phyloP scores from a whole-genome alignment of 2,329 filamentous ascomycete species.

The Beauveria varroae region DNA sequence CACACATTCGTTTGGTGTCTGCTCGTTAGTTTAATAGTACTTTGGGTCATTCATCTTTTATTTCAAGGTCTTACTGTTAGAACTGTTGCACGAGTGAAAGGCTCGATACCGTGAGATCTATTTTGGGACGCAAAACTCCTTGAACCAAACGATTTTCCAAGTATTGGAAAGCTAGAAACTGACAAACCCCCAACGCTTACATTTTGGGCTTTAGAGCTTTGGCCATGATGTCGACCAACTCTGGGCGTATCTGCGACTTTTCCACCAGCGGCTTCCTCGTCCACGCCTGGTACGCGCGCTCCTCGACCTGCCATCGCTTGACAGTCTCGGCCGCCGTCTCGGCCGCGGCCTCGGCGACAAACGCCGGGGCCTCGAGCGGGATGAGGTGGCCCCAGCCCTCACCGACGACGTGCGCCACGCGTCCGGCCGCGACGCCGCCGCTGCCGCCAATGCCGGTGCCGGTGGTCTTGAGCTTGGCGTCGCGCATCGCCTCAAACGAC shows the following conservation, averaged over 20 bases:
- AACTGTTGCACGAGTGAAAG: no score
- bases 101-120: no score
- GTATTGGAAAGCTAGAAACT: background rate
- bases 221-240: constrained; percentile 39
- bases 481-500: constrained; percentile 40
- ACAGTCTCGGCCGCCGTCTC: constrained; percentile 52
- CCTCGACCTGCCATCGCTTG: constrained; percentile 47
- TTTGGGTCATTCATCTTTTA: no score
- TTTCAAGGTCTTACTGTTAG: no score
- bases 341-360: constrained; percentile 55
- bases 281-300: constrained; percentile 51
- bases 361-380: constrained; percentile 67
- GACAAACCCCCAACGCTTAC: background rate
- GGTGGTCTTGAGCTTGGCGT: constrained; percentile 56
- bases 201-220: constrained; percentile 33
- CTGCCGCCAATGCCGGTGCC: constrained; percentile 61
- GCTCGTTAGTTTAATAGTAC: no score
- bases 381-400: constrained; percentile 68
- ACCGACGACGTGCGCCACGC: constrained; percentile 59
- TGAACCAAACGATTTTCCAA: no score
- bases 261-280: constrained; percentile 37
- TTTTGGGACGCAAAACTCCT: no score
- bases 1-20: no score
- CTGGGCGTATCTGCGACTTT: constrained; percentile 45
- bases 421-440: constrained; percentile 54